Evolutionary conservation across 1,284 basidiomycete species (phyloP).

Genomic region (Trichosporon coremiiforme): DNA sequence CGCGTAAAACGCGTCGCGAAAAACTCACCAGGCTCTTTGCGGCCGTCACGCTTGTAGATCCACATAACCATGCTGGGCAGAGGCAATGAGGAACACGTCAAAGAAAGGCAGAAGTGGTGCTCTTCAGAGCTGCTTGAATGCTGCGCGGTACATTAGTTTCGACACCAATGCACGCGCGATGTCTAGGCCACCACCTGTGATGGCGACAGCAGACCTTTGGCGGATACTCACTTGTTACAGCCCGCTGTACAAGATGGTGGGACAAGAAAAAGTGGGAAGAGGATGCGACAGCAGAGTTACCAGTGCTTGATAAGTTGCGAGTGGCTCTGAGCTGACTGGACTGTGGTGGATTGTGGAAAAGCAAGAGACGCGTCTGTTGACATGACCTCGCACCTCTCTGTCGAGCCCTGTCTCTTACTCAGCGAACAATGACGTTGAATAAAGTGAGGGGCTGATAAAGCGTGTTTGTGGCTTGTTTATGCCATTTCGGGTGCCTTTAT

Average conservation of each 20-base stretch:
- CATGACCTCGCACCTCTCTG: too few relatives aligned
- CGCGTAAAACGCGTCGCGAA: neutral
- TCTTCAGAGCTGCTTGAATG: conserved; percentile 6
- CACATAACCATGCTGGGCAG: conserved; percentile 47
- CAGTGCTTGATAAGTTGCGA: neutral
- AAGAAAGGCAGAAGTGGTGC: conserved; percentile 2
- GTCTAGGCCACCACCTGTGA: neutral
- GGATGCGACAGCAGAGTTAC: neutral
- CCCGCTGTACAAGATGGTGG: neutral
- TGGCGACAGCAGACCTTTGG: neutral
- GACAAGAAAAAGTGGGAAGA: neutral
- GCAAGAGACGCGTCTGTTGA: too few relatives aligned
- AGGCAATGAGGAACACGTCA: conserved; percentile 16
- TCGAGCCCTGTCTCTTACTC: too few relatives aligned
- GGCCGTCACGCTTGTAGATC: conserved; percentile 56
- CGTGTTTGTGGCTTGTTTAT: neutral
- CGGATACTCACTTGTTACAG: conserved; percentile 2
- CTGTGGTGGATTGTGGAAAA: neutral
- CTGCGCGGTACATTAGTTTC: neutral
- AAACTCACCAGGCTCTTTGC: conserved; percentile 44
- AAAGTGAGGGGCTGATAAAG: too few relatives aligned
- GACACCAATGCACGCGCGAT: neutral
- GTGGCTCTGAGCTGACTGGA: neutral
- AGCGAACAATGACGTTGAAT: too few relatives aligned
- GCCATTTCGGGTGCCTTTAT: neutral